Evolutionary conservation across 139 green algal genomes (phyloP).

Genomic region (Chlamydomonas sp.): DNA sequence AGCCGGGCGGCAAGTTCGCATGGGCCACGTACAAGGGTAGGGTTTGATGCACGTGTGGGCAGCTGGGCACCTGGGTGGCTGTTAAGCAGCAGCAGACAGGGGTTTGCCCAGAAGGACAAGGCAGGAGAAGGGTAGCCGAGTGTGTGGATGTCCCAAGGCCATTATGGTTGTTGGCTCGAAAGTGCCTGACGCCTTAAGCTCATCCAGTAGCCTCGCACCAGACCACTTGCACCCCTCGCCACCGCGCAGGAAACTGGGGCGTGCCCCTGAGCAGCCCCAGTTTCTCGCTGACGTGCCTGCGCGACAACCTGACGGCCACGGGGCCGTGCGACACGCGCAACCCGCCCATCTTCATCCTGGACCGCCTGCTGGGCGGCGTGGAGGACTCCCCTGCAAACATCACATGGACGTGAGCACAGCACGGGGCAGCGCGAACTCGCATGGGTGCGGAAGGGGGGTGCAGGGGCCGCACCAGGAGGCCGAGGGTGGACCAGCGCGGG

Average conservation of each 20-base stretch:
- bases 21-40: not conserved
- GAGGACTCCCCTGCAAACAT: not conserved
- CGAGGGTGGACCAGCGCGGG: too few species aligned
- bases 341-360: conserved; percentile 36
- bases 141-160: not conserved
- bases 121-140: conserved; percentile 16
- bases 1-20: not conserved
- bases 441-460: not conserved
- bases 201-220: not conserved
- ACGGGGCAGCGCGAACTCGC: not conserved
- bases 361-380: conserved; percentile 37
- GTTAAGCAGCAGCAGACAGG: not conserved
- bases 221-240: not conserved
- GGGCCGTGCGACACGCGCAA: conserved; percentile 22
- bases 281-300: conserved; percentile 20
- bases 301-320: not conserved
- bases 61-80: too few species aligned
- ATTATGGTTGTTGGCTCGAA: not conserved
- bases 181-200: too few species aligned
- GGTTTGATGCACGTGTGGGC: too few species aligned
- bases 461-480: not conserved
- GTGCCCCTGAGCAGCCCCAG: conserved; percentile 26
- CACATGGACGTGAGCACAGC: conserved; percentile 23
- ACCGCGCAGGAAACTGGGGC: conserved; percentile 25
- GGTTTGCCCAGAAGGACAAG: not conserved